Evolutionary conservation across 495 filamentous ascomycete genomes (phyloP).

Genomic region (Hypoxylon crocopeplum): DNA sequence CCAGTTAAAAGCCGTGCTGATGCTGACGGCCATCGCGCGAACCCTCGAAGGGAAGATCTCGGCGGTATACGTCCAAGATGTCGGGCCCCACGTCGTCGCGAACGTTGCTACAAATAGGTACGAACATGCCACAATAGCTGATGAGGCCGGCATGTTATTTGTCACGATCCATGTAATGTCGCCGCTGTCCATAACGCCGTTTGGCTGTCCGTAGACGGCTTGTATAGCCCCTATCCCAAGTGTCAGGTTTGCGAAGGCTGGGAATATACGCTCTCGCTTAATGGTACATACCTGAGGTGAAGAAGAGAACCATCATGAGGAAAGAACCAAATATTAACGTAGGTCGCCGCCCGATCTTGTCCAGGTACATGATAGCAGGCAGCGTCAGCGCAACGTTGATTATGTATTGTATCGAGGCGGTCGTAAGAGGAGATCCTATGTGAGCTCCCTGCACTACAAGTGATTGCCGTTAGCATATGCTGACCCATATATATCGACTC

Average conservation of each 20-base stretch:
- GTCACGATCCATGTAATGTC: slow-evolving; percentile 65
- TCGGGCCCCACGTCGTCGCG: slow-evolving; percentile 78
- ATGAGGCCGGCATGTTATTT: slow-evolving; percentile 54
- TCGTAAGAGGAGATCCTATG: slow-evolving; percentile 68
- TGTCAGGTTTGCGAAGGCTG: slow-evolving; percentile 41
- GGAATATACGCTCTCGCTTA: slow-evolving; percentile 67
- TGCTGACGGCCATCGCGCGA: slow-evolving; percentile 70
- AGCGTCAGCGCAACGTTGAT: slow-evolving; percentile 75
- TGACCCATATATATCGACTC: too few species aligned
- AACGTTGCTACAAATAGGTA: slow-evolving; percentile 81
- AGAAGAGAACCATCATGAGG: slow-evolving; percentile 72
- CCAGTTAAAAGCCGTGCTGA: slow-evolving; percentile 72
- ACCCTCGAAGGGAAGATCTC: slow-evolving; percentile 79
- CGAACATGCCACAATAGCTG: slow-evolving; percentile 69
- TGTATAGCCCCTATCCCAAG: slow-evolving; percentile 60
- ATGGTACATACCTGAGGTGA: slow-evolving; percentile 71
- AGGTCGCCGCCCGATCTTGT: slow-evolving; percentile 78
- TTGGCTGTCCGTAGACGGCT: slow-evolving; percentile 62
- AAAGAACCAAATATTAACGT: slow-evolving; percentile 78
- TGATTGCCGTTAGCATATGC: too few species aligned
- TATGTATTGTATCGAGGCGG: slow-evolving; percentile 78
- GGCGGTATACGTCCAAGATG: slow-evolving; percentile 82
- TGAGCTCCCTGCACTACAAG: slow-evolving; percentile 63
- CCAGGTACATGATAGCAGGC: slow-evolving; percentile 76
- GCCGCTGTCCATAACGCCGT: slow-evolving; percentile 45